phyloP scores from a whole-genome alignment of 192 early-diverging fungal species.

The Haplosporangium gracile region DNA sequence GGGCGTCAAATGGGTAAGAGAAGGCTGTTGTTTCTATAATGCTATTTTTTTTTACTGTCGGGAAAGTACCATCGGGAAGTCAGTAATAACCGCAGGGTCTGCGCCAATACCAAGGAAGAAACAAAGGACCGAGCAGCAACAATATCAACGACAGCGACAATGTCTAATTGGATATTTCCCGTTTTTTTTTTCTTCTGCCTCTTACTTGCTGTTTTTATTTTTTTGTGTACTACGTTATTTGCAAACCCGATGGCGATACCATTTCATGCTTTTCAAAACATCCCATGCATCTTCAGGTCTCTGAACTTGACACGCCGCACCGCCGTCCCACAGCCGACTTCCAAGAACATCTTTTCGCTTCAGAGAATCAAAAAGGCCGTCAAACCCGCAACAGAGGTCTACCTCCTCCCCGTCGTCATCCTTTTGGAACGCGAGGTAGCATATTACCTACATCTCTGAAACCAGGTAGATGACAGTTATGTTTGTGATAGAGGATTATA shows the following conservation, averaged over 20 bases:
- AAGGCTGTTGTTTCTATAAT: conserved; percentile 7
- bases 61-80: neutral
- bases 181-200: neutral
- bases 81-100: neutral
- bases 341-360: conserved; percentile 48
- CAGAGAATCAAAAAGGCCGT: conserved; percentile 47
- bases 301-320: conserved; percentile 69
- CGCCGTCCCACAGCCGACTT: conserved; percentile 35
- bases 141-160: neutral
- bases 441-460: neutral
- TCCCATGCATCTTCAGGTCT: conserved; percentile 36
- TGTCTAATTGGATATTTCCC: neutral
- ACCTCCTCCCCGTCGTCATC: conserved; percentile 73
- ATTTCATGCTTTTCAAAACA: neutral
- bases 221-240: neutral
- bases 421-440: conserved; percentile 76
- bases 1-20: conserved; percentile 57
- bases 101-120: neutral
- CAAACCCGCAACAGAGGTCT: conserved; percentile 56
- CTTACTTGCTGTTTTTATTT: neutral
- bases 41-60: neutral
- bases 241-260: neutral
- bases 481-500: too few species aligned
- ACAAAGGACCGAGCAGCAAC: neutral
- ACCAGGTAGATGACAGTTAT: neutral